phyloP scores from a whole-genome alignment of 148 eudicot species.

The Pharnaceum exiguum region DNA sequence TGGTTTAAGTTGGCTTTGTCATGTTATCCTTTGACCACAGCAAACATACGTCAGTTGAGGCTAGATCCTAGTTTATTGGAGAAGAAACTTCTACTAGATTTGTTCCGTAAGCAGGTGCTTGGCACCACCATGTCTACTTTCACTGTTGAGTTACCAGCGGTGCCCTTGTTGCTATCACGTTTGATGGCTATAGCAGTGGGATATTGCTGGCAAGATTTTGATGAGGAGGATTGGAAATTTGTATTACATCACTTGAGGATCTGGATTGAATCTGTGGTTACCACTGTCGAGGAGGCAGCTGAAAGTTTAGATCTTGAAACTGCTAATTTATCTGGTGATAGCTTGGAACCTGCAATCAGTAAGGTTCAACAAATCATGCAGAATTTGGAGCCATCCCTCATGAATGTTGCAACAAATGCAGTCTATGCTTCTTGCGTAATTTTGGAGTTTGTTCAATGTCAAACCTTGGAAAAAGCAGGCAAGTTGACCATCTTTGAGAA shows the following conservation, averaged over 20 bases:
- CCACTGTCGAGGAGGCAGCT: slow-evolving; percentile 79
- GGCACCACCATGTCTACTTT: slow-evolving; percentile 33
- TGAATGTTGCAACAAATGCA: slow-evolving; percentile 63
- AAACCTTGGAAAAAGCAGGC: slow-evolving; percentile 29
- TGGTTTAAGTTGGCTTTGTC: slow-evolving; percentile 85
- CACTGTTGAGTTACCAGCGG: slow-evolving; percentile 48
- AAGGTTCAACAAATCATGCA: slow-evolving; percentile 34
- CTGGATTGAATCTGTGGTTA: slow-evolving; percentile 81
- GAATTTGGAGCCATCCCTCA: slow-evolving; percentile 28
- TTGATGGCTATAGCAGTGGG: slow-evolving; percentile 56
- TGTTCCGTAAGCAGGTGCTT: slow-evolving; percentile 73
- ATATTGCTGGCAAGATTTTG: slow-evolving; percentile 81
- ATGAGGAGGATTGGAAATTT: slow-evolving; percentile 87
- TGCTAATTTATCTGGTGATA: slow-evolving; percentile 24
- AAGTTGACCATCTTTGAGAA: slow-evolving; percentile 28
- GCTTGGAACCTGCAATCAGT: slow-evolving; percentile 25
- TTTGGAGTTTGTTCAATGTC: slow-evolving; percentile 32
- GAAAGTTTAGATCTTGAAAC: slow-evolving; percentile 61
- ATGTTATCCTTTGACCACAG: slow-evolving; percentile 57
- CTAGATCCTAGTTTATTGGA: slow-evolving; percentile 46
- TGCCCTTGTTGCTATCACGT: slow-evolving; percentile 56
- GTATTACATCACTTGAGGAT: slow-evolving; percentile 54
- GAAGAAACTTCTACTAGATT: slow-evolving; percentile 45
- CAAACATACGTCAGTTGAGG: slow-evolving; percentile 27
- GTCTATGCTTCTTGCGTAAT: slow-evolving; percentile 62